Base-by-base conservation (phyloP, 768 basidiomycete species). In the Piloderma croceum region DNA sequence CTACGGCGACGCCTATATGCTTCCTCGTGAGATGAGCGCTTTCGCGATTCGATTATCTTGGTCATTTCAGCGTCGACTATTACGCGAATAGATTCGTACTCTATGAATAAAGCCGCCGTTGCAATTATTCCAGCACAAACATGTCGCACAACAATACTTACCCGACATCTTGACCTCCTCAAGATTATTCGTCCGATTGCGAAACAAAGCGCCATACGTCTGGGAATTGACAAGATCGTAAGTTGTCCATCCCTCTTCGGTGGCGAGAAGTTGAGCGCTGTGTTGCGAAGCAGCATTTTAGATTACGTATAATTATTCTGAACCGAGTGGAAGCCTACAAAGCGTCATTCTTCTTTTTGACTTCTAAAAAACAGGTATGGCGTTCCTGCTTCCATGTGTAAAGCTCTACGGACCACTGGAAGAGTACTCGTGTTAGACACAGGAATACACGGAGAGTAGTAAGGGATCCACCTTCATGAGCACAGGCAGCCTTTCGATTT, bases 231-330 rank as follows among this genome's bases (percentile, higher is more conserved):
- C 23, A 18, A 83, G 54, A 45, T 77, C 69, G 19, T 45, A 48
- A 11, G 57, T 48, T 2, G 61, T 43, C 66, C 73, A 79, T 5
- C 75, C 76, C 45, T 70, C 51, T 3, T 34, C n/a, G 0, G 33
- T 10, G 0, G 73, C 72, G 20, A 69, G 47, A 0, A 0, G 1
- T 35, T 49, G 55, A 15, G 62, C 63, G 37, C 78, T 79, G 35
- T 7, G n/a, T n/a, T n/a, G n/a, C n/a, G n/a, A n/a, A n/a, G n/a
- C n/a, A n/a, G n/a, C n/a, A n/a, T n/a, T n/a, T n/a, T 13, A 20
- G n/a, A 11, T 27, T 13, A 10, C 21, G 47, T 23, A 38, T 22
- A 29, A 18, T 23, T n/a, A 17, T 19, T 18, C n/a, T 13, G 24
- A 29, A 29, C 47, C 41, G 27, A 57, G n/a, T n/a, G n/a, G n/a